Evolutionary conservation across 257 asterid species (phyloP), one percentile per base, ranked within the genome.

Genomic region (Petunia secreta): DNA sequence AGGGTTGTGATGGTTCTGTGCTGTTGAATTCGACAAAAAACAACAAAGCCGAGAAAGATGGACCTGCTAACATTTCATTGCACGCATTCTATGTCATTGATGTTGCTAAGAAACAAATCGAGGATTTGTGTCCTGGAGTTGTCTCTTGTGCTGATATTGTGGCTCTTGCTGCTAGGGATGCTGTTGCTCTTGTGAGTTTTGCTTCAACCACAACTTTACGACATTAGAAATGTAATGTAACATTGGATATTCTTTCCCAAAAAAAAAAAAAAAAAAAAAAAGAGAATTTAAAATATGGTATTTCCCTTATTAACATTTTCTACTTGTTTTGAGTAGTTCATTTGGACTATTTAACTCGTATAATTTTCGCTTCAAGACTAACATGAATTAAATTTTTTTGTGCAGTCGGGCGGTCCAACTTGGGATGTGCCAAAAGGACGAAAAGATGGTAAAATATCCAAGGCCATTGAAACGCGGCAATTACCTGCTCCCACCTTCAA

Each of bases 1-100:
- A 93, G 98, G 97, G 98, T 4, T 93, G 97, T 86, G 98, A 93
- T 84, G 98, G 84, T 9, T 93, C 96, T 25, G 93, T 93, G 85
- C 90, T 93, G 75, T 85, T 93, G 82, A 85, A 88, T 60, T 88
- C 97, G 1, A 88, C 78, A 36, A 80, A 84, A 48, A 86, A 82
- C 4, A 87, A 83, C 46, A 79, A 87, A 64, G 91, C 97, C 34
- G 98, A 93, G 71, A 92, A 93, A 81, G 94, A 89, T 80, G 96
- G 94, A 8, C 89, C 93, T 73, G 89, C 97, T 5, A 92, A 93
- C 75, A 84, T 93, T 41, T 93, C 98, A 46, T 62, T 93, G 80
- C 98, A 93, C 77, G 98, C 98, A 37, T 92, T 92, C 79, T 92
- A 93, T 75, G 94, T 91, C 0, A 90, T 93, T 77, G 96, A 93